phyloP scores from a whole-genome alignment of 352 stramenopile genomes.

The Pythium vanterpoolii region DNA sequence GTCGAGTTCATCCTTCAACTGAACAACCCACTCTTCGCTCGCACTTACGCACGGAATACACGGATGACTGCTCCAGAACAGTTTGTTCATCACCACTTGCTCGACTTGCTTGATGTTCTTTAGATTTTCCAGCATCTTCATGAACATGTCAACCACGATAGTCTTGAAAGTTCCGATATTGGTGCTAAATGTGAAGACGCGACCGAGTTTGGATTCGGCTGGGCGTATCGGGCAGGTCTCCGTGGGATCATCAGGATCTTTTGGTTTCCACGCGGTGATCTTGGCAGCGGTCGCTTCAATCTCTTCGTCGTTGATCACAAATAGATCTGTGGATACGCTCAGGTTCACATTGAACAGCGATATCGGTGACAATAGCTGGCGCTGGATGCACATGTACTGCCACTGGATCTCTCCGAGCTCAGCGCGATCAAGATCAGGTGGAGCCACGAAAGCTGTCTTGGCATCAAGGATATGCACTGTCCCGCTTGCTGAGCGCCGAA shows the following conservation, averaged over 20 bases:
- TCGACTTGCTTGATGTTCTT: conserved; percentile 89
- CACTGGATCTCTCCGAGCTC: conserved; percentile 71
- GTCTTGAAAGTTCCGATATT: conserved; percentile 57
- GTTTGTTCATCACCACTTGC: conserved; percentile 91
- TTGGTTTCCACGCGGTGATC: conserved; percentile 56
- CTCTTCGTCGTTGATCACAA: conserved; percentile 77
- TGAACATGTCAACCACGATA: conserved; percentile 62
- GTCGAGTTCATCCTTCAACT: conserved; percentile 57
- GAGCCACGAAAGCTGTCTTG: conserved; percentile 64
- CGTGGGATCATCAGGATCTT: conserved; percentile 62
- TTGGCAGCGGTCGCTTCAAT: conserved; percentile 47
- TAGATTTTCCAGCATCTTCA: conserved; percentile 77
- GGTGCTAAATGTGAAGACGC: conserved; percentile 69
- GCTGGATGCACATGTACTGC: conserved; percentile 75
- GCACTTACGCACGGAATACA: conserved; percentile 77
- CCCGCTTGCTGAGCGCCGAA: conserved; percentile 47
- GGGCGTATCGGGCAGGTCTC: conserved; percentile 55
- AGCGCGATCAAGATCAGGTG: conserved; percentile 56
- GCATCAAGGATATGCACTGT: conserved; percentile 71
- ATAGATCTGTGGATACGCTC: conserved; percentile 61
- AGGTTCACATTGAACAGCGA: conserved; percentile 77
- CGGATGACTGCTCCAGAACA: conserved; percentile 94
- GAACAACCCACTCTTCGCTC: conserved; percentile 84
- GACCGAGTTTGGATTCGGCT: conserved; percentile 40
- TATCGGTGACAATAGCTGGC: conserved; percentile 48